Evolutionary conservation across 106 monocot species (phyloP).

Genomic region (Narthecium ossifragum): DNA sequence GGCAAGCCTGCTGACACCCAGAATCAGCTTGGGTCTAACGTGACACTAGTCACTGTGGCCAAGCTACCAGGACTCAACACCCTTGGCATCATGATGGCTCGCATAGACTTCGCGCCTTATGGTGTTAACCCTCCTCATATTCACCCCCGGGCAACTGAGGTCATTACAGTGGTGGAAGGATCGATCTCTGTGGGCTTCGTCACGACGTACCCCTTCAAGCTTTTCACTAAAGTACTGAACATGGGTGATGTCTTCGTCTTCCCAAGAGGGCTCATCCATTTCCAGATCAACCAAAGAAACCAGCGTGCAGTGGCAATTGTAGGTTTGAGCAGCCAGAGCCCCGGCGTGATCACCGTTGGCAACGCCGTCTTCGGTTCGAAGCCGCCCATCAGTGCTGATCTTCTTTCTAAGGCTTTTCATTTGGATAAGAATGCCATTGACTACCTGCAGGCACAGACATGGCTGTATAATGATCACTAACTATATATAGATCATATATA

Average conservation of each 20-base stretch:
- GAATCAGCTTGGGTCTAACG: conserved; percentile 25
- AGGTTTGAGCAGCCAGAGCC: neutral
- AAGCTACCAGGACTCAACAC: conserved; percentile 38
- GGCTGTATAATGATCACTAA: too few relatives aligned
- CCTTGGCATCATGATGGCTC: conserved; percentile 36
- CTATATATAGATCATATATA: too few relatives aligned
- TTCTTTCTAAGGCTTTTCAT: neutral
- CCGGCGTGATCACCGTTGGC: neutral
- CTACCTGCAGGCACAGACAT: neutral
- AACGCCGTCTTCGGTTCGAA: neutral
- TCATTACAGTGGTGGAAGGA: conserved; percentile 27
- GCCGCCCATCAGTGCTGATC: neutral
- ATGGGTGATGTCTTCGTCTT: conserved; percentile 28
- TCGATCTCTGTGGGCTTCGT: conserved; percentile 24
- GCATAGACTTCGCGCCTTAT: conserved; percentile 30
- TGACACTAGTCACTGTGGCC: conserved; percentile 15
- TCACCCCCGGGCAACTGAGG: conserved; percentile 36
- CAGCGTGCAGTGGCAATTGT: neutral
- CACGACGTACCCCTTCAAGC: conserved; percentile 17
- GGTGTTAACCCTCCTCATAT: conserved; percentile 38
- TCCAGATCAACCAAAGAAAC: conserved; percentile 11
- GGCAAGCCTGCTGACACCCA: conserved; percentile 16
- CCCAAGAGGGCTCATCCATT: conserved; percentile 11
- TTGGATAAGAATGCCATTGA: neutral
- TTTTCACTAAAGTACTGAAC: conserved; percentile 12